Evolutionary conservation across 345 rosid species (phyloP).

Genomic region (Carallia pectinifolia): DNA sequence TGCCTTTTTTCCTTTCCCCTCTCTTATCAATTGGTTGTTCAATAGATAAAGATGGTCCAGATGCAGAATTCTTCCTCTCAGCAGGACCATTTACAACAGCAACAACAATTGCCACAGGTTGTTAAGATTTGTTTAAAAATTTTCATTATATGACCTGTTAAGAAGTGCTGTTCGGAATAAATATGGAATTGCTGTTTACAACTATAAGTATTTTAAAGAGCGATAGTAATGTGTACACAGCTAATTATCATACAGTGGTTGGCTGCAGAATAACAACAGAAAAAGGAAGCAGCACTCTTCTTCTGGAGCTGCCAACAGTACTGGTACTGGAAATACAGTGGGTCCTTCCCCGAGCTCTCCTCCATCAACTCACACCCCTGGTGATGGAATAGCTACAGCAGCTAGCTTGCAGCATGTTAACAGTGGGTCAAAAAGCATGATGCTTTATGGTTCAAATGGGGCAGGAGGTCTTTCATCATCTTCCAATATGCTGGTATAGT

Average conservation of each 20-base stretch:
- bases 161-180: conserved; percentile 8
- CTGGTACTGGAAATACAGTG: conserved; percentile 60
- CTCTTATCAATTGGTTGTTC: conserved; percentile 9
- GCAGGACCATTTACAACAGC: conserved; percentile 48
- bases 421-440: conserved; percentile 39
- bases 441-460: conserved; percentile 44
- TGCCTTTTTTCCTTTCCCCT: neutral
- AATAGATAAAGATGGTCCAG: conserved; percentile 55
- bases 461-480: conserved; percentile 46
- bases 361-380: conserved; percentile 64
- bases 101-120: conserved; percentile 54
- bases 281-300: conserved; percentile 65
- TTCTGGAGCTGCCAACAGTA: conserved; percentile 62
- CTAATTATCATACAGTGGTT: conserved; percentile 15
- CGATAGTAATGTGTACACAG: neutral
- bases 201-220: neutral
- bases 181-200: neutral
- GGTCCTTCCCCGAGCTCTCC: conserved; percentile 65
- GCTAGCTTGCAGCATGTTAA: conserved; percentile 42
- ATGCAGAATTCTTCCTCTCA: conserved; percentile 54
- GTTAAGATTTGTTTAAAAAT: conserved; percentile 4
- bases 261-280: conserved; percentile 44
- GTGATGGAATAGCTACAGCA: conserved; percentile 54
- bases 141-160: conserved; percentile 8
- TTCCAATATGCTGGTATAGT: conserved; percentile 49